These are phyloP conservation scores for Linum trigynum DNA, from an alignment of 345 rosid species.

Conservation along the genomic window DNA sequence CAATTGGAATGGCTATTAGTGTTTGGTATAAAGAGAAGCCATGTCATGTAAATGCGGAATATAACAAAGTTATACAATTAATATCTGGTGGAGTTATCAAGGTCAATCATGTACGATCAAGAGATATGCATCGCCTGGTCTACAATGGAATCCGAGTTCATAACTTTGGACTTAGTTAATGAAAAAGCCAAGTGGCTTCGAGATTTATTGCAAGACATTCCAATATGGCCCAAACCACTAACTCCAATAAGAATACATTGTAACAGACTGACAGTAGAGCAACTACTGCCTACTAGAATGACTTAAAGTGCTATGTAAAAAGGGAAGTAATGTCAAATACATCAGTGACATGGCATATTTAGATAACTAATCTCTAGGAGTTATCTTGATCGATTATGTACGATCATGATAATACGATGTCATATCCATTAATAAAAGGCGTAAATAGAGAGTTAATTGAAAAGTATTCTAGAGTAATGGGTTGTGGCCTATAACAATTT, in stretches of 20 bases:
- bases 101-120: no score
- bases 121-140: not conserved
- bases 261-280: not conserved
- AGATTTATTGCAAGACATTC: not conserved
- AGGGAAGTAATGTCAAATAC: not conserved
- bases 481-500: not conserved
- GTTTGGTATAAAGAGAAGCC: no score
- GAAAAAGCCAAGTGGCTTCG: not conserved
- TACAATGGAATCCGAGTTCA: not conserved
- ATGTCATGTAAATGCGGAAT: no score
- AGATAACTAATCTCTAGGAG: not conserved
- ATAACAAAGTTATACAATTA: no score
- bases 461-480: not conserved
- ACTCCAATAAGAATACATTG: not conserved
- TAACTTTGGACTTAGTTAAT: not conserved
- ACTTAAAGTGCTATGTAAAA: not conserved
- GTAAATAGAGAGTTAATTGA: not conserved
- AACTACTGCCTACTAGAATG: not conserved
- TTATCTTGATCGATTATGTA: slow-evolving; percentile 5
- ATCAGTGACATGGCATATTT: not conserved
- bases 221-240: slow-evolving; percentile 2
- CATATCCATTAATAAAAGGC: not conserved
- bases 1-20: no score
- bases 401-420: not conserved
- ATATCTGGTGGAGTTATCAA: no score